Conservation (phyloP, 345 rosid species). For the Ceriops decandra region DNA sequence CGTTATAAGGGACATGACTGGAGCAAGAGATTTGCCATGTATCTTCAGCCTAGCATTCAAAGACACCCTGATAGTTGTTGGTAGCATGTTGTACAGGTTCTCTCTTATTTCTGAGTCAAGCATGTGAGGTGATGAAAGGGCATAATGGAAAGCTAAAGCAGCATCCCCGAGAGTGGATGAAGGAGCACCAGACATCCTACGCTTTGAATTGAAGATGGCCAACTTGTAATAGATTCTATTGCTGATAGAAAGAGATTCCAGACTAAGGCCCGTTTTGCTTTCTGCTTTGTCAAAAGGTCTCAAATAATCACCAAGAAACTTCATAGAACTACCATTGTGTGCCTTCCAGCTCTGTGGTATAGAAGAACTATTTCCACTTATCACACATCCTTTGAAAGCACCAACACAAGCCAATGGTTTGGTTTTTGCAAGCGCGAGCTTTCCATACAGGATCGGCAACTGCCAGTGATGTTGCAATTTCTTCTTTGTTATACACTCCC, state of each 20-base stretch:
- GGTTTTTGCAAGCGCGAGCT: conserved; percentile 30
- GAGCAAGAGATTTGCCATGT: conserved; percentile 26
- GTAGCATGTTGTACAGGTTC: conserved; percentile 54
- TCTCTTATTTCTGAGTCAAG: conserved; percentile 44
- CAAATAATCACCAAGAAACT: conserved; percentile 19
- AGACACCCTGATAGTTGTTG: conserved; percentile 35
- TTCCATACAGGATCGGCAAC: conserved; percentile 15
- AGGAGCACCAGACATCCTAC: conserved; percentile 35
- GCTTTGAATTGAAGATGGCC: conserved; percentile 32
- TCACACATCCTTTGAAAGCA: conserved; percentile 45
- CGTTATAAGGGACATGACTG: conserved; percentile 36
- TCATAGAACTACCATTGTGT: conserved; percentile 34
- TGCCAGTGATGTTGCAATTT: conserved; percentile 26
- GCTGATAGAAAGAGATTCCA: conserved; percentile 19
- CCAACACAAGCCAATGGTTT: conserved; percentile 29
- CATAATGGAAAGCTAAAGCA: conserved; percentile 60
- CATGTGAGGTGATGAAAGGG: conserved; percentile 46
- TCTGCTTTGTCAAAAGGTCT: conserved; percentile 15
- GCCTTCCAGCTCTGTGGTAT: conserved; percentile 27
- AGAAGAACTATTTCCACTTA: conserved; percentile 35
- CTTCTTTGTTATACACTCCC: conserved; percentile 15
- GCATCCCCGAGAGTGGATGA: conserved; percentile 52
- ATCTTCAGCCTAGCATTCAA: conserved; percentile 42
- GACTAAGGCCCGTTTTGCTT: conserved; percentile 13
- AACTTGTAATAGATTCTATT: conserved; percentile 34